Percentiles rank a stretch among this genome's conserved stretches.
Conservation (phyloP, 345 rosid genomes). For the Gossypium longicalyx region DNA sequence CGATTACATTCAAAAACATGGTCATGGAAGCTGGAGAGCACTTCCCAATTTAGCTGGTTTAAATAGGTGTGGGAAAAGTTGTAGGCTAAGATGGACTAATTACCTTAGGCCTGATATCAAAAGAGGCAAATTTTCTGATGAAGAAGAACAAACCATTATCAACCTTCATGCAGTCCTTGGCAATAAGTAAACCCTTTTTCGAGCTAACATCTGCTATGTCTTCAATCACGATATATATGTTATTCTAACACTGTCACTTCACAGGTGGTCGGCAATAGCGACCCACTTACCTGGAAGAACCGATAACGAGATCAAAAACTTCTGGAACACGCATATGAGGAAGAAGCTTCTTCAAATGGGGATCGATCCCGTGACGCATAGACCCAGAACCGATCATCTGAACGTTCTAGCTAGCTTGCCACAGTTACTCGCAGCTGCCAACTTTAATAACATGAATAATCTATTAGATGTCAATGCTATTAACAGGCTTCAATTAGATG, state of each 20-base stretch:
- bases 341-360: slow-evolving; percentile 80
- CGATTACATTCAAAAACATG: slow-evolving; percentile 47
- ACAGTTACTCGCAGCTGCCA: slow-evolving; percentile 52
- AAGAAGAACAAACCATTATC: slow-evolving; percentile 70
- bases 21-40: slow-evolving; percentile 79
- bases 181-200: slow-evolving; percentile 45
- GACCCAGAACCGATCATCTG: slow-evolving; percentile 56
- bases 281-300: slow-evolving; percentile 67
- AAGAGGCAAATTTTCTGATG: slow-evolving; percentile 64
- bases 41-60: slow-evolving; percentile 72
- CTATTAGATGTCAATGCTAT: slow-evolving; percentile 14
- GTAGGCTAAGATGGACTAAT: slow-evolving; percentile 76
- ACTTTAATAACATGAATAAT: slow-evolving; percentile 29
- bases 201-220: too few species aligned
- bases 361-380: slow-evolving; percentile 74
- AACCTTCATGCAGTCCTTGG: slow-evolving; percentile 67
- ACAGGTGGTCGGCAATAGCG: slow-evolving; percentile 84
- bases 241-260: background rate
- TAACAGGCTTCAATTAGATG: slow-evolving; percentile 36
- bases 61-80: slow-evolving; percentile 79
- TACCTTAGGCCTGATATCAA: slow-evolving; percentile 76
- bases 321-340: slow-evolving; percentile 80
- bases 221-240: too few species aligned
- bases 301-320: slow-evolving; percentile 73
- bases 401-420: slow-evolving; percentile 46